Evolutionary conservation across 2,329 filamentous ascomycete genomes (phyloP).

Genomic region (Beauveria varroae): DNA sequence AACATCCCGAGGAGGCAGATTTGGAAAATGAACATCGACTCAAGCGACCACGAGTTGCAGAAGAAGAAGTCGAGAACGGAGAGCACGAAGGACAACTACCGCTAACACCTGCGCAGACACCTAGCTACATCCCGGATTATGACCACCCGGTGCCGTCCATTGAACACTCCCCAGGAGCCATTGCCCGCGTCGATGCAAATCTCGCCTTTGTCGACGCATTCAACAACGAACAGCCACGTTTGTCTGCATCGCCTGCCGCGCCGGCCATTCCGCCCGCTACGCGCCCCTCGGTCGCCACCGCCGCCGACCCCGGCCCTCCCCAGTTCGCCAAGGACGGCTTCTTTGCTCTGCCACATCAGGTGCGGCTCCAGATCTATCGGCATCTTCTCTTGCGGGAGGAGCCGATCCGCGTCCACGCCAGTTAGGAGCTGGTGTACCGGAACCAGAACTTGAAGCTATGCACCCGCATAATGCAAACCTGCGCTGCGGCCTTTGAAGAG

Average conservation of each 20-base stretch:
- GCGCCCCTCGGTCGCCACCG: too few relatives aligned
- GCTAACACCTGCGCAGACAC: neutral
- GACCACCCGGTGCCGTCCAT: neutral
- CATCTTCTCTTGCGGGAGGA: constrained; percentile 23
- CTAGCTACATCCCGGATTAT: neutral
- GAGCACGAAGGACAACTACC: neutral
- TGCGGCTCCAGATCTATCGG: constrained; percentile 25
- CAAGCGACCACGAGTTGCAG: neutral
- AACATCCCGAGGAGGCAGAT: neutral
- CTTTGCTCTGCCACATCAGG: constrained; percentile 21
- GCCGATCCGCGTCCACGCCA: constrained; percentile 26
- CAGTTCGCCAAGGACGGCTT: neutral
- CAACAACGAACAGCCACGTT: neutral
- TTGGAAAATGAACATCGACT: neutral
- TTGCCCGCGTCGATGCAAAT: neutral
- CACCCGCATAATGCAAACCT: constrained; percentile 27
- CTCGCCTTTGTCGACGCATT: neutral
- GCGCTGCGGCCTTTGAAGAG: constrained; percentile 27
- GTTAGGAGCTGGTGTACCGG: constrained; percentile 26
- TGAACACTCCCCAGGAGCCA: neutral
- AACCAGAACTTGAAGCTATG: constrained; percentile 19
- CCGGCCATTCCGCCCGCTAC: too few relatives aligned
- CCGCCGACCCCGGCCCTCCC: neutral
- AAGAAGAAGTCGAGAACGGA: neutral
- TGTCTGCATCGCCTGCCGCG: neutral